Evolutionary conservation across 169 alveolate genomes (phyloP), one percentile per base, ranked within the genome.

Genomic region (Babesia divergens): DNA sequence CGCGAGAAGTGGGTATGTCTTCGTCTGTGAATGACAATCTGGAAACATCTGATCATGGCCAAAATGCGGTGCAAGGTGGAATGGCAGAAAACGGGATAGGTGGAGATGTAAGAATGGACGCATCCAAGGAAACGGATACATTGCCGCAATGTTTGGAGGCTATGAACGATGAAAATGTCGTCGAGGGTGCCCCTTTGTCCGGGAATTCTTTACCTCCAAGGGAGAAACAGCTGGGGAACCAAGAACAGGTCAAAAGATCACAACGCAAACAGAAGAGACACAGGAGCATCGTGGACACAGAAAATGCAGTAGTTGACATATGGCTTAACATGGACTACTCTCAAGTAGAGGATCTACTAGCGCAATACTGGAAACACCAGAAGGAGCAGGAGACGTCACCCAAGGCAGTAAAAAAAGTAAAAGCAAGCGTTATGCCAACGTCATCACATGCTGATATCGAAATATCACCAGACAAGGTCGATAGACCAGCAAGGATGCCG

Each of bases 251-350:
- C 11, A 40, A 40, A 16, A 40, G 47, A 40, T 13, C 11, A 40
- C 16, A 16, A 16, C 42, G 3, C 6, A 55, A 40, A 59, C 26
- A 52, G 22, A 56, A 53, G 28, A 31, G 47, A n/a, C 20, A 24
- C 4, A 69, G 53, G 2, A 6, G 6, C 7, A 37, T 16, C 24
- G 22, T 60, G n/a, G 14, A 32, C 4, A 20, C 55, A 8, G 80
- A 55, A 3, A 49, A 46, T 14, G 44, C 28, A 3, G 35, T 35
- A n/a, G 20, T 29, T 6, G 86, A 77, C n/a, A 50, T 77, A 2
- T 77, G 86, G 86, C 40, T 77, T 13, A 74, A 58, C 4, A 77
- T 77, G 86, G 86, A 77, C 16, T 77, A 77, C 43, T 28, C 74
- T 2, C 13, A 40, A 16, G 60, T 22, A 7, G 49, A 35, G 29